These are phyloP conservation scores for Colletotrichum tropicale DNA, from an alignment of 2,329 filamentous ascomycete genomes.

Conservation along the genomic window DNA sequence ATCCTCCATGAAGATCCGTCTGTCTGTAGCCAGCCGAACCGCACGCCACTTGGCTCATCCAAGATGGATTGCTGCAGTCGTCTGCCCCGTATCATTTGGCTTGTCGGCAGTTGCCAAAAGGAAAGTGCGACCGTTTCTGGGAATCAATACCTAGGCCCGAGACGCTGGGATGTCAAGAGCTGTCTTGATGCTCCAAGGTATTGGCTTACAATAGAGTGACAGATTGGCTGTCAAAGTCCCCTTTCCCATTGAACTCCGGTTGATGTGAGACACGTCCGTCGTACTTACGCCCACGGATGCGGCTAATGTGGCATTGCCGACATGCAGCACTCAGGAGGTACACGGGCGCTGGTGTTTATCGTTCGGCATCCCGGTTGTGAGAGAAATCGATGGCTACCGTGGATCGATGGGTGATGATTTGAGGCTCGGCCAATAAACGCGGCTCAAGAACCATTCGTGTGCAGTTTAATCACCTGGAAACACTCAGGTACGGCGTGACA, in stretches of 20 bases:
- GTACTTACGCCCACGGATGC: neutral
- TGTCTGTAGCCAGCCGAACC: neutral
- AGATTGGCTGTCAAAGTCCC: neutral
- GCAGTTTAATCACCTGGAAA: neutral
- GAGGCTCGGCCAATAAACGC: neutral
- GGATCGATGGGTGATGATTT: neutral
- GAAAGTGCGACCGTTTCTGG: neutral
- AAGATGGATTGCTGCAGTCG: neutral
- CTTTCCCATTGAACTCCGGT: neutral
- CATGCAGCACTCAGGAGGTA: neutral
- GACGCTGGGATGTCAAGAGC: neutral
- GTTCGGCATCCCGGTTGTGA: neutral
- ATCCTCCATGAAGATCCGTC: conserved; percentile 4
- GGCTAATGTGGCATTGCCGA: neutral
- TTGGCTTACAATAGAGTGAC: neutral
- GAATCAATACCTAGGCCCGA: neutral
- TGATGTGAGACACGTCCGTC: neutral
- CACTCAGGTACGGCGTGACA: neutral
- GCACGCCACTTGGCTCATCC: neutral
- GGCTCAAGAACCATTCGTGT: neutral
- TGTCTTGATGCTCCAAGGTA: neutral
- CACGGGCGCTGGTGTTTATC: neutral
- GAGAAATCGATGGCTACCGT: neutral
- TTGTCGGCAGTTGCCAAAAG: neutral
- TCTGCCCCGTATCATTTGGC: neutral